Base-by-base conservation (phyloP, 1,284 basidiomycete species). In the Trichosporon sp. region DNA sequence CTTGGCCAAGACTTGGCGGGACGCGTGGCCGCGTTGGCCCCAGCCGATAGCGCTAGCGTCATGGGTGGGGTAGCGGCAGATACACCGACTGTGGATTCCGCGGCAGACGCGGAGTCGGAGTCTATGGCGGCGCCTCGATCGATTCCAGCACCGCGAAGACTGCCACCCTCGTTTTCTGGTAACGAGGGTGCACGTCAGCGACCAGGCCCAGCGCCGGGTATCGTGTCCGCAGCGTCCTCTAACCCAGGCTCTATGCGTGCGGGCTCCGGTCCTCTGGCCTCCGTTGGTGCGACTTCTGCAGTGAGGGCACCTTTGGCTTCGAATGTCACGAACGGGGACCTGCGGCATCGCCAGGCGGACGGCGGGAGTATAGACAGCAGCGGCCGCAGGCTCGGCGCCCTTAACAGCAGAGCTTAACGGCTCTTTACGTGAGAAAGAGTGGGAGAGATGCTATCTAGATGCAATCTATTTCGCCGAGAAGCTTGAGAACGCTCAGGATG, bases 1-100 rank as follows among this genome's bases (percentile, higher is more conserved):
- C 56, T 67, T 7, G 61, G 66, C 7, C 63, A 64, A 49, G 63
- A 63, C 27, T 52, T 67, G 3, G 66, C 61, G 3, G 57, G 59
- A 29, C 49, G 64, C 11, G 64, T 65, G 6, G 58, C 57, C 1
- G 63, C 61, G 10, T n/a, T 67, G 3, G 63, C 32, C 4, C 60
- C 66, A 10, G 44, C 59, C 1, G 66, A 65, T 46, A 67, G 59
- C 37, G 58, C 66, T 14, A 64, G 60, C 46, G 59, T 40, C 0
- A 21, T 44, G 3, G 65, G 60, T 16, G 60, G 65, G 31, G 46
- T 46, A 10, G 46, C 23, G 27, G 49, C 49, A 5, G 49, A 54
- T 29, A 21, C 25, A 5, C 49, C 49, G 25, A 54, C 49, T 31
- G 49, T 29, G 49, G 49, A 54, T n/a, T 54, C 49, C 31, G 49